Evolutionary conservation across 139 green algal species (phyloP).

Genomic region (Spirogloea muscicola): DNA sequence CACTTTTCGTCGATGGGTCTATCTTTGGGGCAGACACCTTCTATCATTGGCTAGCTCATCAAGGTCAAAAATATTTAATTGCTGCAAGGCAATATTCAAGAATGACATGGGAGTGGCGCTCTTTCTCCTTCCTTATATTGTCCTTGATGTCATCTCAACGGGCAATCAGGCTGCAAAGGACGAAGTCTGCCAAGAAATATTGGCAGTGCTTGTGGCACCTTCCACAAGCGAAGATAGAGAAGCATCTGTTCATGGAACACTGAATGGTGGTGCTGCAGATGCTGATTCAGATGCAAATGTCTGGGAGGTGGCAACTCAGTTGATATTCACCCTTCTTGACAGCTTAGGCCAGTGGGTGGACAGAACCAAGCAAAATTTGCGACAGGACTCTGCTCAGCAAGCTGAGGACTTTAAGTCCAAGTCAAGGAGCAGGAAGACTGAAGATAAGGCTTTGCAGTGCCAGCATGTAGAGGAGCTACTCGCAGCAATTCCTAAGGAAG

Average conservation of each 20-base stretch:
- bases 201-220: constrained; percentile 47
- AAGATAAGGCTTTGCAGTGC: too few species aligned
- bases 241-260: background rate
- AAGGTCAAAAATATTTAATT: constrained; percentile 41
- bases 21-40: constrained; percentile 54
- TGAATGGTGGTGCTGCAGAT: background rate
- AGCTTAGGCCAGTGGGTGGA: constrained; percentile 63
- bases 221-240: too few species aligned
- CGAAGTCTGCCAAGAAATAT: constrained; percentile 46
- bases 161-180: constrained; percentile 38
- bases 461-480: constrained; percentile 53
- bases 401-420: too few species aligned
- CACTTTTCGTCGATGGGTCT: constrained; percentile 43
- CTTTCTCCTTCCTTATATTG: constrained; percentile 79
- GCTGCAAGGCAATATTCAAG: constrained; percentile 58
- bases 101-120: constrained; percentile 74
- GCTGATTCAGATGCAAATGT: background rate
- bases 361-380: background rate
- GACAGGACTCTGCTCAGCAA: too few species aligned
- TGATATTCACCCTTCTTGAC: constrained; percentile 79
- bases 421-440: too few species aligned
- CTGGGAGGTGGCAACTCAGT: constrained; percentile 53
- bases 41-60: background rate
- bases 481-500: constrained; percentile 42
- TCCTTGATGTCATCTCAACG: constrained; percentile 59